These are phyloP conservation scores for Panellus pusillus DNA, from an alignment of 768 basidiomycete genomes.

Conservation along the genomic window DNA sequence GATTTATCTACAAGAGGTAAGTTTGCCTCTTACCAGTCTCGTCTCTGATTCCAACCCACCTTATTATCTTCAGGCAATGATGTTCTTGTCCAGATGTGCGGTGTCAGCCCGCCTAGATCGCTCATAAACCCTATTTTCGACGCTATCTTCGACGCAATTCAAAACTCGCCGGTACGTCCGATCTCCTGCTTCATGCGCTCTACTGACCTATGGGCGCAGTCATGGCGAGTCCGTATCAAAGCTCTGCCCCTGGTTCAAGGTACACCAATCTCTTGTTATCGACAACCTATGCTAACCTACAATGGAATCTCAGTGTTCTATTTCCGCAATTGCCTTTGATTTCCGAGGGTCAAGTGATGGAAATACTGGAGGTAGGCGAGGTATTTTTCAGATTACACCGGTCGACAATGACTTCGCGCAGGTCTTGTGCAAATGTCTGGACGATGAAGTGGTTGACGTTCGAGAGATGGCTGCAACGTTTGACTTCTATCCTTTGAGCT, in stretches of 20 bases:
- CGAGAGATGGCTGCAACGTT: constrained; percentile 87
- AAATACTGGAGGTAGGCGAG: constrained; percentile 71
- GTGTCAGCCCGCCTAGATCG: constrained; percentile 72
- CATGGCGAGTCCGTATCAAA: constrained; percentile 86
- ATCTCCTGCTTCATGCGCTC: not conserved
- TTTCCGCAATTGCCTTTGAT: constrained; percentile 89
- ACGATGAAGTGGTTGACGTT: constrained; percentile 88
- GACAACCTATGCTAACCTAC: too few relatives aligned
- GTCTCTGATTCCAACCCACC: too few relatives aligned
- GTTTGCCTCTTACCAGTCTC: too few relatives aligned
- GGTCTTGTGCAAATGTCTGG: constrained; percentile 78
- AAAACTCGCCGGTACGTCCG: constrained; percentile 63
- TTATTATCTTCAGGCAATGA: constrained; percentile 39
- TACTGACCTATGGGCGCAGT: constrained; percentile 42
- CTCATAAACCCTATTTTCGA: constrained; percentile 70
- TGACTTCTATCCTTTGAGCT: constrained; percentile 25
- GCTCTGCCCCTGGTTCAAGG: constrained; percentile 84
- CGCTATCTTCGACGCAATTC: constrained; percentile 74
- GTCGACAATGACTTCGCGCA: constrained; percentile 25
- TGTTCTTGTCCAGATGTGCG: constrained; percentile 82
- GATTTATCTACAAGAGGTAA: constrained; percentile 57
- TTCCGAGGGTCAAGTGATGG: constrained; percentile 68
- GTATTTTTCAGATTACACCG: not conserved
- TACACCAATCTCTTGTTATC: constrained; percentile 22
- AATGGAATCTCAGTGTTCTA: constrained; percentile 60